A percentile compares a stretch with the other conserved stretches of the same genome.
These are phyloP conservation scores for Sordariomycetes sp. DNA, from an alignment of 2,329 filamentous ascomycete genomes.

Conservation along the genomic window DNA sequence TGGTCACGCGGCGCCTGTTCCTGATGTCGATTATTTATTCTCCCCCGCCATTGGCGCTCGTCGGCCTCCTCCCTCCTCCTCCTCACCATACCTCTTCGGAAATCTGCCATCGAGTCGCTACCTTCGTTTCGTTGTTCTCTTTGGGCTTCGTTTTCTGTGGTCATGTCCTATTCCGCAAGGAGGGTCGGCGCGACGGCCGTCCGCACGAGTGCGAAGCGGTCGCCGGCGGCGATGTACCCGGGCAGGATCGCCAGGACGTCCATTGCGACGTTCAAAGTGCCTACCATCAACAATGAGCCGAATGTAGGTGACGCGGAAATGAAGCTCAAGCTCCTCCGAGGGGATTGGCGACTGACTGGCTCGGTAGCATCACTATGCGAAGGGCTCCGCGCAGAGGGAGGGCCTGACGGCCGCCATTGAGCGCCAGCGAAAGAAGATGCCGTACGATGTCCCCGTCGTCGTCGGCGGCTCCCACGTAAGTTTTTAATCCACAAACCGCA, in stretches of 20 bases:
- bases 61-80: neutral
- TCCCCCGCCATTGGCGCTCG: neutral
- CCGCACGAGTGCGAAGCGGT: neutral
- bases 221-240: neutral
- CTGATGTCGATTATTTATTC: neutral
- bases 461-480: slow-evolving; percentile 70
- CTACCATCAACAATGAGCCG: slow-evolving; percentile 82
- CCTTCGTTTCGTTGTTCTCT: neutral
- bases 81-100: neutral
- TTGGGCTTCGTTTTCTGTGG: neutral
- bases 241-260: slow-evolving; percentile 24
- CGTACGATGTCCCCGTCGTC: slow-evolving; percentile 69
- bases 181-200: neutral
- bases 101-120: neutral
- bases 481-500: neutral
- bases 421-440: slow-evolving; percentile 51
- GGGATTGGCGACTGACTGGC: neutral
- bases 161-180: slow-evolving; percentile 1
- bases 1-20: neutral
- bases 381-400: slow-evolving; percentile 67
- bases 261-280: slow-evolving; percentile 77
- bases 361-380: slow-evolving; percentile 71
- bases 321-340: neutral
- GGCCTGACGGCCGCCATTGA: slow-evolving; percentile 64
- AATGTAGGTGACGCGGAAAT: slow-evolving; percentile 52